Percentiles rank a stretch among this genome's conserved stretches.
Evolutionary conservation across 2,329 filamentous ascomycete genomes (phyloP).

Genomic region (Chaetomium strumarium): DNA sequence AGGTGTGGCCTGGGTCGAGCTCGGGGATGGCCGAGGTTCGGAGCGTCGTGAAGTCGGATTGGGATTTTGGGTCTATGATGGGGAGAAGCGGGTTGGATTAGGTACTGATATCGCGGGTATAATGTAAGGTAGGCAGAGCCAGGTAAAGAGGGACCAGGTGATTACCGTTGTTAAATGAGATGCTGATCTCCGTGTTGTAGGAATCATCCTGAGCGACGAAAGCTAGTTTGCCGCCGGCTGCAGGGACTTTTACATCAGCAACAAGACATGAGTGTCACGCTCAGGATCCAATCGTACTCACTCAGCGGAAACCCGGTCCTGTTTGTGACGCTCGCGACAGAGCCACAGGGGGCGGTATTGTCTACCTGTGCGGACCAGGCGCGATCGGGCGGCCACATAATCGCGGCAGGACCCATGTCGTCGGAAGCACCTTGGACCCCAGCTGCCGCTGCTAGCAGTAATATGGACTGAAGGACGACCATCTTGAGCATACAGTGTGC

Average conservation of each 20-base stretch:
- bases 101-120: not conserved
- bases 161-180: constrained; percentile 47
- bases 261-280: constrained; percentile 1
- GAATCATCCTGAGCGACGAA: constrained; percentile 53
- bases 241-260: not conserved
- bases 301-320: constrained; percentile 52
- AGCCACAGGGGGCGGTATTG: constrained; percentile 54
- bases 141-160: too few species aligned
- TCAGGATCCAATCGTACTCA: constrained; percentile 26
- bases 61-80: constrained; percentile 33
- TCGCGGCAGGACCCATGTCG: constrained; percentile 49
- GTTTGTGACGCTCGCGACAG: constrained; percentile 39
- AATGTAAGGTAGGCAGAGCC: not conserved
- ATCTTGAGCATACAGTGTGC: constrained; percentile 2
- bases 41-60: constrained; percentile 37
- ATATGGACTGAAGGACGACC: constrained; percentile 2
- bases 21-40: constrained; percentile 30
- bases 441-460: constrained; percentile 5
- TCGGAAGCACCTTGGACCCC: constrained; percentile 10
- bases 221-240: constrained; percentile 49
- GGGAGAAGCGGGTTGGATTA: not conserved
- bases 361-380: constrained; percentile 49
- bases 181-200: constrained; percentile 46
- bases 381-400: constrained; percentile 56
- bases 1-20: constrained; percentile 29